Base-by-base conservation (phyloP, 75 land plant species). In the Ceratopteris richardii region DNA sequence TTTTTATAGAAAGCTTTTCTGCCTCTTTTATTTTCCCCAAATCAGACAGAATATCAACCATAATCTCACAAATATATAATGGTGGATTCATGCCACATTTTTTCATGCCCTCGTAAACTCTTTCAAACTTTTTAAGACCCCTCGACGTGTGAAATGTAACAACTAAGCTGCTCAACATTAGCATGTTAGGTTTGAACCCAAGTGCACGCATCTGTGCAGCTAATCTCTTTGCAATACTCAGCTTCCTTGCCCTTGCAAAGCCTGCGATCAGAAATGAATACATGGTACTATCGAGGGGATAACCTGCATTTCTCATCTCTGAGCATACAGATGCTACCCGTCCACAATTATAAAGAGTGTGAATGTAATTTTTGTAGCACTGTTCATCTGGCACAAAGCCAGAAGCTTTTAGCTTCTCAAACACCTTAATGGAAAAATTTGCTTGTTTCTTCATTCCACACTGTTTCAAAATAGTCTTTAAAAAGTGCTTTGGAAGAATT, bases 241-340 rank as follows among this genome's bases (percentile, higher is more conserved):
- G 23, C 13, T 26, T 52, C 6, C 54, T 28, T 52, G 28, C 28
- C 14, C 24, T 26, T 52, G 25, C 14, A 28, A 52, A 26, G 13
- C 28, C 27, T 11, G 28, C 5, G 27, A 52, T 24, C 27, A 52
- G 54, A 14, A 52, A 14, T 3, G 54, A 52, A 28, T 52, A 24
- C 54, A 26, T 52, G 24, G 24, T 22, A 24, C 5, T 23, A 24
- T 52, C 54, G 1, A 26, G 23, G 14, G 13, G 27, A 26, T 24
- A 52, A 1, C 54, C 54, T 23, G 54, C 54, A 3, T 52, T 52
- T 23, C 4, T 12, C 54, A 52, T 52, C 28, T 52, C 28, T 24
- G 29, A 21, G 14, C 24, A 52, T 23, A 28, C 29, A 52, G 54
- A 11, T 1, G 28, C 54, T 2, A 26, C 54, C 23, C 28, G 22